Percentiles rank a stretch among this genome's conserved stretches.
Evolutionary conservation across 306 rosid genomes (phyloP).

Genomic region (Vigna nakashimae): DNA sequence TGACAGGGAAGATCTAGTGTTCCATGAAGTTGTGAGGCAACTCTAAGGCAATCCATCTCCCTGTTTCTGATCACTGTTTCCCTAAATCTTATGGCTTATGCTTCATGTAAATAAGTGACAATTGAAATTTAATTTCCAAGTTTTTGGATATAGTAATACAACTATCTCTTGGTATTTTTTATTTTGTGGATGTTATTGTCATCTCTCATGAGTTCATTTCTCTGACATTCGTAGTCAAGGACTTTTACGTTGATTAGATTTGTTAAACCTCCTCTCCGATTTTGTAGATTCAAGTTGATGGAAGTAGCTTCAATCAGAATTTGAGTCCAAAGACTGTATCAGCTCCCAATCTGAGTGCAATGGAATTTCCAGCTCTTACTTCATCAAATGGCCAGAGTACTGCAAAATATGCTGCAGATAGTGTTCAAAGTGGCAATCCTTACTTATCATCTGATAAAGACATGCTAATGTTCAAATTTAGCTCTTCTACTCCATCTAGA

Average conservation of each 20-base stretch:
- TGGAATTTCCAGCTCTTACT: slow-evolving; percentile 89
- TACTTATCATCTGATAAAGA: slow-evolving; percentile 76
- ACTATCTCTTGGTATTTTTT: slow-evolving; percentile 19
- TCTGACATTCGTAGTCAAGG: slow-evolving; percentile 15
- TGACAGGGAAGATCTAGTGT: slow-evolving; percentile 40
- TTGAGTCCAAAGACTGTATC: slow-evolving; percentile 72
- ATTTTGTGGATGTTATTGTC: slow-evolving; percentile 24
- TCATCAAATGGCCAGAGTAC: slow-evolving; percentile 62
- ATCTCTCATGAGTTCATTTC: slow-evolving; percentile 28
- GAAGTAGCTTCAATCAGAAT: slow-evolving; percentile 75
- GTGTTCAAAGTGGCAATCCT: slow-evolving; percentile 67
- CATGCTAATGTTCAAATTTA: slow-evolving; percentile 77
- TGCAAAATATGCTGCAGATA: slow-evolving; percentile 70
- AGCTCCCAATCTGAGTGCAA: slow-evolving; percentile 76
- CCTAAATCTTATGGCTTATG: slow-evolving; percentile 17
- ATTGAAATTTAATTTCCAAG: background rate
- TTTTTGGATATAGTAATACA: background rate
- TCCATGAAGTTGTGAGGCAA: slow-evolving; percentile 43
- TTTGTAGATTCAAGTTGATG: slow-evolving; percentile 93
- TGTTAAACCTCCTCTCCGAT: slow-evolving; percentile 7
- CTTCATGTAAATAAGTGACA: slow-evolving; percentile 25
- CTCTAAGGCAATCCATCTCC: slow-evolving; percentile 39
- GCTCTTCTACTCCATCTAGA: slow-evolving; percentile 71
- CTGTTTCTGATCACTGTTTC: slow-evolving; percentile 34
- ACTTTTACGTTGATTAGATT: slow-evolving; percentile 17